phyloP scores from a whole-genome alignment of 148 eudicot genomes.

The Hydrangea macrophylla region DNA sequence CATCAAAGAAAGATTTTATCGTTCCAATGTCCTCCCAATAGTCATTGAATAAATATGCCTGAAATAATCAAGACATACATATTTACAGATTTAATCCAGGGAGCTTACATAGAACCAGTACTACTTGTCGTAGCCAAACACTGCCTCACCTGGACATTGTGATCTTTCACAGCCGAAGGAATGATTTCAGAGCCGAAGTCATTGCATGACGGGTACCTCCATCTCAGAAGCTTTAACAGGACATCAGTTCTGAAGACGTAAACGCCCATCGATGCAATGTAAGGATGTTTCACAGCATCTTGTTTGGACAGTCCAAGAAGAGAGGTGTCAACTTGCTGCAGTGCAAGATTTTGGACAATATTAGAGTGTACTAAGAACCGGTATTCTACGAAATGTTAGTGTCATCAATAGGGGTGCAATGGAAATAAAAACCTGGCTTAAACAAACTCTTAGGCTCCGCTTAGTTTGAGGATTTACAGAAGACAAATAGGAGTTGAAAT shows the following conservation, averaged over 20 bases:
- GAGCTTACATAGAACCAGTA: not conserved
- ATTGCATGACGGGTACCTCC: conserved; percentile 63
- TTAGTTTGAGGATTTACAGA: no score
- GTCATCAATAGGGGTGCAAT: not conserved
- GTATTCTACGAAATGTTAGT: not conserved
- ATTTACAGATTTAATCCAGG: not conserved
- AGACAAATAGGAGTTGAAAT: no score
- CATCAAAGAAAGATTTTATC: conserved; percentile 85
- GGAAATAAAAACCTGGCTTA: not conserved
- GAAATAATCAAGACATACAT: conserved; percentile 7
- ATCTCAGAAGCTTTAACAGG: conserved; percentile 64
- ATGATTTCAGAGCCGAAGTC: conserved; percentile 94
- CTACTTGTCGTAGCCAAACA: no score
- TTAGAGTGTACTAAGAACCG: not conserved
- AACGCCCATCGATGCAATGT: conserved; percentile 98
- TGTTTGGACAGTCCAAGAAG: conserved; percentile 64
- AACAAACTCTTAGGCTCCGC: not conserved
- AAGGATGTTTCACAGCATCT: conserved; percentile 64
- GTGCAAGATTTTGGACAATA: no score
- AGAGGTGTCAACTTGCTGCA: conserved; percentile 85
- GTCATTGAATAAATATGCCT: conserved; percentile 89
- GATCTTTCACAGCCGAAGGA: conserved; percentile 68
- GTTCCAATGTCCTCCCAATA: conserved; percentile 99
- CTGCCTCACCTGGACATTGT: conserved; percentile 66
- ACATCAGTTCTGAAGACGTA: conserved; percentile 81